These are phyloP conservation scores for Amphirosellinia nigrospora DNA, from an alignment of 495 filamentous ascomycete genomes.

Conservation along the genomic window DNA sequence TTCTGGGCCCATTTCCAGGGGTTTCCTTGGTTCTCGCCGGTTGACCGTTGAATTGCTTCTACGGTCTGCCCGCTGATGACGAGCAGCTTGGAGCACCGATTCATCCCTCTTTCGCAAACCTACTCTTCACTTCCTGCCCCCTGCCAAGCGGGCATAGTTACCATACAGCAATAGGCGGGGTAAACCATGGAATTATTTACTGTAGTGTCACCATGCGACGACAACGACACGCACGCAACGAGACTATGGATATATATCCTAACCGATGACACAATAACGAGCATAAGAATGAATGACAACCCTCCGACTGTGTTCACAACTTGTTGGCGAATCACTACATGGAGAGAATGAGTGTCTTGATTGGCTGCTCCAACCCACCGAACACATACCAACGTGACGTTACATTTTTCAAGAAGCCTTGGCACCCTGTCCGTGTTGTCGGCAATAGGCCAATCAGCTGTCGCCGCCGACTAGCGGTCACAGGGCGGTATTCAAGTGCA, in stretches of 20 bases:
- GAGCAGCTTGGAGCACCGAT: constrained; percentile 19
- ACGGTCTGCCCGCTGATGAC: constrained; percentile 5
- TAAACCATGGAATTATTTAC: background rate
- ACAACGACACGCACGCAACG: constrained; percentile 17
- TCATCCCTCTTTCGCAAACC: background rate
- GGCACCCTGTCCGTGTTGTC: constrained; percentile 12
- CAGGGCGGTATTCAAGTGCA: constrained; percentile 15
- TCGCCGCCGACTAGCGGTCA: constrained; percentile 15
- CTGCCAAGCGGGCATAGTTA: background rate
- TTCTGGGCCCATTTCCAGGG: constrained; percentile 4
- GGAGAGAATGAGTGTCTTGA: background rate
- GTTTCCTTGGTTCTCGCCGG: background rate
- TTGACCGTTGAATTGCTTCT: constrained; percentile 14
- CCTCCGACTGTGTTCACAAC: constrained; percentile 10
- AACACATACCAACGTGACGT: constrained; percentile 24
- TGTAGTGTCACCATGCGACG: constrained; percentile 14
- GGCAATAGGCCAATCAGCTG: constrained; percentile 22
- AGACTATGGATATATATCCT: constrained; percentile 14
- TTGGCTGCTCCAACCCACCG: constrained; percentile 15
- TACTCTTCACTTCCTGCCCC: background rate
- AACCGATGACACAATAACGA: constrained; percentile 9
- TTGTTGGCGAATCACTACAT: constrained; percentile 16
- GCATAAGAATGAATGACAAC: constrained; percentile 11
- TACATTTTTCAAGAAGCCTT: constrained; percentile 26
- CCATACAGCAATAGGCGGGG: constrained; percentile 5